Evolutionary conservation across 2,329 filamentous ascomycete species (phyloP), one percentile per base, ranked within the genome.

Genomic region (Aureobasidium sp.): DNA sequence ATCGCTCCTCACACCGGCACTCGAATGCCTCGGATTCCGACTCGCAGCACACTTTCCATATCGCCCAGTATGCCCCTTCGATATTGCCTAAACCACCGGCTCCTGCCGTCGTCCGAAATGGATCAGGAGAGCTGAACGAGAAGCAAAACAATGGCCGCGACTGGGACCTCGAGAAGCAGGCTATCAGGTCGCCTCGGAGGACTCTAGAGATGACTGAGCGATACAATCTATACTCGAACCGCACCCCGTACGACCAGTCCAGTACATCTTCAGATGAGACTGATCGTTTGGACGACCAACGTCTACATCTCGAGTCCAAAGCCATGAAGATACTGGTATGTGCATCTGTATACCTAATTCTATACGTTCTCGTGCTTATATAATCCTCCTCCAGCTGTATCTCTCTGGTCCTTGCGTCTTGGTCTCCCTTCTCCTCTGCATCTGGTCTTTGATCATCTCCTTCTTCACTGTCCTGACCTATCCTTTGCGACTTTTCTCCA

Each of bases 361-460:
- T 30, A 16, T 25, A 0, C 36, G 39, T 16, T 47, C 32, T 30
- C 32, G 30, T 53, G 34, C 29, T 39, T 39, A 66, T 68, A 65
- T 68, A 63, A 48, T 30, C 9, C 49, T 8, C 8, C 36, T 21
- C 21, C 21, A 65, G 80, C 75, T 84, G 66, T 82, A 79, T 67
- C 75, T 84, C 39, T 82, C 81, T 25, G 71, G 75, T 29, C 78
- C 83, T 16, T 80, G 81, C 65, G 80, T 81, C 13, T 67, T 83
- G 7, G 77, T 85, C 66, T 83, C 83, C 58, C 67, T 82, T 36
- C 69, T 78, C 64, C 80, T 82, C 65, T 75, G 77, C 41, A 63
- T 84, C 53, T 86, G 83, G 75, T 80, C 83, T 21, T 65, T 81
- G 61, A 72, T 81, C 65, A 77, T 79, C 15, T 67, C 84, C 48